Conservation (phyloP, 306 rosid species). For the Vicia sativa region DNA sequence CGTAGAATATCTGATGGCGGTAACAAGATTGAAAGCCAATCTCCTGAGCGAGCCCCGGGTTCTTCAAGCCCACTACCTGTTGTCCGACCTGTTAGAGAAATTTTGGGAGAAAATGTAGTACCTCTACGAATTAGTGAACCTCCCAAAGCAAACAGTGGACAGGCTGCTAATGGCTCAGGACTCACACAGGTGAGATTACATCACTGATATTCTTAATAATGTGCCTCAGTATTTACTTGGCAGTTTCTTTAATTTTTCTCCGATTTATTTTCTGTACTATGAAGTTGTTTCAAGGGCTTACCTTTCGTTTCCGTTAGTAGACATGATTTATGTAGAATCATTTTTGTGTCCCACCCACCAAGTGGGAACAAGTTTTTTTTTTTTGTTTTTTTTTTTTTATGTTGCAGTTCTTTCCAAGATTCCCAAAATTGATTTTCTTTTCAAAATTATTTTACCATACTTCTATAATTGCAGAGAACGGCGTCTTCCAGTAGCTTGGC, state of each 20-base stretch:
- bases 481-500: constrained; percentile 81
- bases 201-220: constrained; percentile 22
- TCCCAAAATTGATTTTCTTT: constrained; percentile 23
- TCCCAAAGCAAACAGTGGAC: constrained; percentile 62
- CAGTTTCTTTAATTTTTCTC: neutral
- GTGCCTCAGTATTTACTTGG: constrained; percentile 15
- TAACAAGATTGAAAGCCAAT: constrained; percentile 62
- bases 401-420: constrained; percentile 10
- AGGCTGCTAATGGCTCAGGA: constrained; percentile 57
- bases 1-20: constrained; percentile 67
- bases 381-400: neutral
- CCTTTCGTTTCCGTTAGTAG: neutral
- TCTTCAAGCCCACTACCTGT: constrained; percentile 74
- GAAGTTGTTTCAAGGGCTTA: neutral
- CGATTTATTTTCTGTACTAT: constrained; percentile 11
- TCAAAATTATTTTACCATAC: constrained; percentile 1
- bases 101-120: constrained; percentile 75
- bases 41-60: constrained; percentile 66
- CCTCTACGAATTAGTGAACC: constrained; percentile 90
- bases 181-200: constrained; percentile 67
- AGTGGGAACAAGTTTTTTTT: constrained; percentile 3
- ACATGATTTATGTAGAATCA: neutral
- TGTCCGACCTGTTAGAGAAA: constrained; percentile 86
- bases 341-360: constrained; percentile 1
- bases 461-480: constrained; percentile 64